Percentiles rank a stretch among this genome's conserved stretches.
These are phyloP conservation scores for Eutrema salsugineum DNA, from an alignment of 441 rosid genomes.

Conservation along the genomic window DNA sequence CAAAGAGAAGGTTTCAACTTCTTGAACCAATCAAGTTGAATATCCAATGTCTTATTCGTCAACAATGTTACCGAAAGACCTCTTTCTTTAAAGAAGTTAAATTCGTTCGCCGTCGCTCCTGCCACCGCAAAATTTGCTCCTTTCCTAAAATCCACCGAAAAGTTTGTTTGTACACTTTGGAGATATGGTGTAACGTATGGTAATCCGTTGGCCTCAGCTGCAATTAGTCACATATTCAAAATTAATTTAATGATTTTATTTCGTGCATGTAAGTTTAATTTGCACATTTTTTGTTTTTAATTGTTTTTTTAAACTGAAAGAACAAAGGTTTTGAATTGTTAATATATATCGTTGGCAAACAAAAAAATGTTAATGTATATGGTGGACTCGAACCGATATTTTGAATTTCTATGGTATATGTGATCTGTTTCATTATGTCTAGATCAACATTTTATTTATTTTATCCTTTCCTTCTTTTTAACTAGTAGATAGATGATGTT, in stretches of 20 bases:
- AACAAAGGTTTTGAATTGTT: too few species aligned
- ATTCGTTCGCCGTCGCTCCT: conserved; percentile 65
- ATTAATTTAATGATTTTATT: neutral
- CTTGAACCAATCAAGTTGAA: conserved; percentile 72
- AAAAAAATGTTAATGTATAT: too few species aligned
- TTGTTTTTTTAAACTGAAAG: too few species aligned
- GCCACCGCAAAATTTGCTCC: conserved; percentile 79
- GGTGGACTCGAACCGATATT: too few species aligned
- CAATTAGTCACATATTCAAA: neutral
- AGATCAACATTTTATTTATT: too few species aligned
- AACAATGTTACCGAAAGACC: conserved; percentile 38
- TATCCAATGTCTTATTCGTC: conserved; percentile 54
- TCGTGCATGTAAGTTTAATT: neutral
- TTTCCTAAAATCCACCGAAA: conserved; percentile 15
- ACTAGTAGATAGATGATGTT: too few species aligned
- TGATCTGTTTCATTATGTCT: too few species aligned
- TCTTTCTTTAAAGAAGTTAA: conserved; percentile 36
- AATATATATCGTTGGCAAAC: too few species aligned
- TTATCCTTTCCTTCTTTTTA: too few species aligned
- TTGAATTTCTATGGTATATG: too few species aligned
- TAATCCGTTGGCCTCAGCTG: conserved; percentile 67
- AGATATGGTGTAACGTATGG: conserved; percentile 61
- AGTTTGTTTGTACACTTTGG: conserved; percentile 21
- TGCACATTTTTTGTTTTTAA: too few species aligned
- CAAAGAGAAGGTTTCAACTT: conserved; percentile 56